A percentile compares a stretch with the other conserved stretches of the same genome.
phyloP scores from a whole-genome alignment of 2,329 filamentous ascomycete genomes.

The Colletotrichum gigasporum region DNA sequence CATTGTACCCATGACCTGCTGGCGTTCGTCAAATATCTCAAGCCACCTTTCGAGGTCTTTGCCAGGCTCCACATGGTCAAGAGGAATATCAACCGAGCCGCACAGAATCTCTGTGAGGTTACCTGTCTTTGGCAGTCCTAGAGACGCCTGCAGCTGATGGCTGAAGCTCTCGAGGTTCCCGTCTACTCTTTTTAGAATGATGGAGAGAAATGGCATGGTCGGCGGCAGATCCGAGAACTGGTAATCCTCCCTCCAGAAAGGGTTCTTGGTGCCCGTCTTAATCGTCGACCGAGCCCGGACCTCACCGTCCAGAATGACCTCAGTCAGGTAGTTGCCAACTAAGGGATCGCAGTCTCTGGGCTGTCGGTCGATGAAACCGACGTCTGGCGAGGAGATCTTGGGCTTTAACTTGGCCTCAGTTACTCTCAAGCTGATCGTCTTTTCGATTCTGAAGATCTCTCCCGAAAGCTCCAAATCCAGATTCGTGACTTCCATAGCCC shows the following conservation, averaged over 20 bases:
- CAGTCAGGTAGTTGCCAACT: conserved; percentile 78
- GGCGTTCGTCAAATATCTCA: conserved; percentile 79
- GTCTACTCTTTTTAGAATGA: conserved; percentile 76
- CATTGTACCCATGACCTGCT: conserved; percentile 83
- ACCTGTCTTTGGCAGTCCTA: conserved; percentile 52
- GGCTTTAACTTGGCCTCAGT: conserved; percentile 70
- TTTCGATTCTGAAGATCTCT: conserved; percentile 70
- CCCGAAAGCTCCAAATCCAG: conserved; percentile 50
- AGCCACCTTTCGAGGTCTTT: conserved; percentile 91
- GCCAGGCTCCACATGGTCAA: conserved; percentile 80
- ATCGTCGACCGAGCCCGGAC: conserved; percentile 79
- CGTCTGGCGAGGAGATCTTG: conserved; percentile 35
- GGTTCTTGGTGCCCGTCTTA: conserved; percentile 75
- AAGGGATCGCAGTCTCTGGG: conserved; percentile 54
- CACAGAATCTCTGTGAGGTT: conserved; percentile 62
- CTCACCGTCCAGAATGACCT: conserved; percentile 83
- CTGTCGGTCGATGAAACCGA: conserved; percentile 39
- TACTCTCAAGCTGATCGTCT: conserved; percentile 65
- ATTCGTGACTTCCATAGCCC: conserved; percentile 48
- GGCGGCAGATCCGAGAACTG: conserved; percentile 80
- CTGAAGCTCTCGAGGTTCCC: conserved; percentile 56
- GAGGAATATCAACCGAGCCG: conserved; percentile 82
- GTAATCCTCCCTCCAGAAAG: conserved; percentile 85
- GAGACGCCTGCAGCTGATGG: conserved; percentile 53
- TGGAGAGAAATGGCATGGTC: conserved; percentile 72